phyloP scores from a whole-genome alignment of 1,284 basidiomycete genomes.

The Papiliotrema terrestris region DNA sequence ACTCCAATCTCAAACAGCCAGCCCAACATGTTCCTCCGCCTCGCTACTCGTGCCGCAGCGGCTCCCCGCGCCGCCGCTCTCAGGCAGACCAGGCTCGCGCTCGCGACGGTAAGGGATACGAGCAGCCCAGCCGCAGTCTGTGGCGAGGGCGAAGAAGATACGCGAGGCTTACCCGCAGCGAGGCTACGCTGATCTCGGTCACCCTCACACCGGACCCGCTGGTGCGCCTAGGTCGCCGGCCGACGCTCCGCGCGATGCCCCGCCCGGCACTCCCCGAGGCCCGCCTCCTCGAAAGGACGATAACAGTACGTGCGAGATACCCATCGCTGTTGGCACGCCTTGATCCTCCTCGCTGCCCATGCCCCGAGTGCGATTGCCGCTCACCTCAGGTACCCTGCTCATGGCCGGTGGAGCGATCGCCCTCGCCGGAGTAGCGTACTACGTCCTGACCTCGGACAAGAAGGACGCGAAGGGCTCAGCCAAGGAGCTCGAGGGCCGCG shows the following conservation, averaged over 20 bases:
- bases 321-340: too few relatives aligned
- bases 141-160: too few relatives aligned
- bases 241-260: too few relatives aligned
- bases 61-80: background rate
- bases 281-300: background rate
- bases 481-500: background rate
- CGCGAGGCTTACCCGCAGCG: background rate
- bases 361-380: too few relatives aligned
- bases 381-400: conserved; percentile 2
- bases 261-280: background rate
- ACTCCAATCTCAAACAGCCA: background rate
- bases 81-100: background rate
- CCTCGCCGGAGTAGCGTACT: conserved; percentile 2
- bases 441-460: background rate
- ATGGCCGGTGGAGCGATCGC: conserved; percentile 2
- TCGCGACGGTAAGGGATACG: too few relatives aligned
- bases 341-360: too few relatives aligned
- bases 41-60: background rate
- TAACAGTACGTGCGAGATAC: background rate
- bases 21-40: background rate
- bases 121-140: too few relatives aligned
- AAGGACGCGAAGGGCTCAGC: background rate
- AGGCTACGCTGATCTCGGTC: background rate
- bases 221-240: too few relatives aligned
- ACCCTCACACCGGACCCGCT: background rate